Evolutionary conservation across 495 filamentous ascomycete species (phyloP).

Genomic region (Hypoxylon subgilvum): DNA sequence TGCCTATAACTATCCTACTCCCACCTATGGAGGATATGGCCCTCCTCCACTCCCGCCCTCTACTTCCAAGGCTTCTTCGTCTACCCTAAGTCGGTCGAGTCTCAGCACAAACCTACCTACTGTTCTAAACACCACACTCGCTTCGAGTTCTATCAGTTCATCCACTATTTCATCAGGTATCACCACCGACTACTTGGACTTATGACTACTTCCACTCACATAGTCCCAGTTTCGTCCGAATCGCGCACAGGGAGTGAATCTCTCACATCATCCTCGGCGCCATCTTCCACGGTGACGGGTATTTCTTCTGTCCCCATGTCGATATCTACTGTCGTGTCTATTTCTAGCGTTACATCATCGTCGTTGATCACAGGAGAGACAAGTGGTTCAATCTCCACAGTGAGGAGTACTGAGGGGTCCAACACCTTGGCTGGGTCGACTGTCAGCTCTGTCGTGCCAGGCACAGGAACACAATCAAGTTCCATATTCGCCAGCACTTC

Average conservation of each 20-base stretch:
- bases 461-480: background rate
- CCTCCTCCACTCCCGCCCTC: slow-evolving; percentile 43
- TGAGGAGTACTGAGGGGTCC: background rate
- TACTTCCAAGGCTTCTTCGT: slow-evolving; percentile 23
- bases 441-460: too few relatives aligned
- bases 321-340: slow-evolving; percentile 3
- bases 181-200: background rate
- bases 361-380: slow-evolving; percentile 6
- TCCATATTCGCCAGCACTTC: background rate
- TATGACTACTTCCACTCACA: slow-evolving; percentile 6
- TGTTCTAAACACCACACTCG: background rate
- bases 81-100: slow-evolving; percentile 9
- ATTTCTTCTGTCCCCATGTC: slow-evolving; percentile 4
- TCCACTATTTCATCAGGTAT: slow-evolving; percentile 10
- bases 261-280: slow-evolving; percentile 10
- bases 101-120: background rate
- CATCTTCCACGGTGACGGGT: slow-evolving; percentile 7
- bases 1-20: slow-evolving; percentile 47
- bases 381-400: slow-evolving; percentile 1
- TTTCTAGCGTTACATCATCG: slow-evolving; percentile 7
- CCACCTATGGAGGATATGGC: slow-evolving; percentile 52
- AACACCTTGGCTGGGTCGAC: slow-evolving; percentile 3
- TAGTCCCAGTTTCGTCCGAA: slow-evolving; percentile 9
- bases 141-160: background rate
- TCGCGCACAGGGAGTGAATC: slow-evolving; percentile 3